Conservation (phyloP, 768 basidiomycete species). For the Pisolithus tinctorius region DNA sequence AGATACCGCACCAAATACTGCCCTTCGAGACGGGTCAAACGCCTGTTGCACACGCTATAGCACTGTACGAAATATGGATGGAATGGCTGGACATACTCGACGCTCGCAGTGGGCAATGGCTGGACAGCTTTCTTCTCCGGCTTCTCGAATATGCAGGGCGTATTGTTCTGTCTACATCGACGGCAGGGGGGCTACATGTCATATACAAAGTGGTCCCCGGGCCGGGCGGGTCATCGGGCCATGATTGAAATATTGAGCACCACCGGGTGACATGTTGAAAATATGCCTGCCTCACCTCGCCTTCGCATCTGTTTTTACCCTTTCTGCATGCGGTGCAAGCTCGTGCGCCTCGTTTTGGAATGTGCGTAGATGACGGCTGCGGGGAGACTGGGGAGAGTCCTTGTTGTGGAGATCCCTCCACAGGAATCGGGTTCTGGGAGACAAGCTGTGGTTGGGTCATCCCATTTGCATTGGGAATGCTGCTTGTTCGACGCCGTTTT, state of each 20-base stretch:
- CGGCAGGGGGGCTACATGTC: constrained; percentile 70
- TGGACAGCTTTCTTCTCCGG: constrained; percentile 80
- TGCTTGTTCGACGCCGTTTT: constrained; percentile 53
- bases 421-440: constrained; percentile 27
- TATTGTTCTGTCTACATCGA: constrained; percentile 79
- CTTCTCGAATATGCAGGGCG: constrained; percentile 82
- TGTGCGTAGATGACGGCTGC: constrained; percentile 43
- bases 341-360: constrained; percentile 84
- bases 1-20: constrained; percentile 62
- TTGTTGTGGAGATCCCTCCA: constrained; percentile 25
- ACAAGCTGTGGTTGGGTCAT: constrained; percentile 14
- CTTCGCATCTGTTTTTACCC: constrained; percentile 91
- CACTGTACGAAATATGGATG: constrained; percentile 14
- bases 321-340: constrained; percentile 87
- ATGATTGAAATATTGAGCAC: constrained; percentile 32
- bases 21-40: constrained; percentile 77
- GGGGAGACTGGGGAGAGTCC: constrained; percentile 15
- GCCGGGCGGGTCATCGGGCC: constrained; percentile 70
- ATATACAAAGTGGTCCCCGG: constrained; percentile 46
- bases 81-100: constrained; percentile 50
- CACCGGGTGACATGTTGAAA: constrained; percentile 36
- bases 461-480: constrained; percentile 12
- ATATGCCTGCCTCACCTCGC: constrained; percentile 55
- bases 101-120: constrained; percentile 52
- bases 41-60: constrained; percentile 38